Evolutionary conservation across 345 rosid genomes (phyloP), one percentile per base, ranked within the genome.

Genomic region (Acer saccharum): DNA sequence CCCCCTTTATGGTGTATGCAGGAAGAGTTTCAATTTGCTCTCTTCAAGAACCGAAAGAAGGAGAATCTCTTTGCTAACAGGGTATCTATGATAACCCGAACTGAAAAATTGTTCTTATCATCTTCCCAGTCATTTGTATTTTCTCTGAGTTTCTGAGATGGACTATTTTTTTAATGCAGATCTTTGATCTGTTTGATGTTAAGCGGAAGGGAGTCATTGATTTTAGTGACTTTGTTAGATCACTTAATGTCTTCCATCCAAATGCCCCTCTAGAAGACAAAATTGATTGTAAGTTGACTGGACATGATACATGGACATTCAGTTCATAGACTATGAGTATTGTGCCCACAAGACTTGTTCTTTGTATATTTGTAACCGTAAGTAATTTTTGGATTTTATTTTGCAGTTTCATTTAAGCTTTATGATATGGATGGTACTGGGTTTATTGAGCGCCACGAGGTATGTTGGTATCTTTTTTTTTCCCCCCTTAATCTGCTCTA

Each of bases 11-110:
- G 71, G 71, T 81, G 41, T 79, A 16, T 87, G 84, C 91, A 97
- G 99, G 99, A 97, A 77, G 99, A 94, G 87, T 97, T 97, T 86
- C 98, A 89, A 73, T 82, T 94, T 80, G 99, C 99, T 17, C 81
- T 97, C 75, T 94, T 97, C 89, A 97, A 91, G 85, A 97, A 84
- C 80, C 82, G 79, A 79, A 97, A 93, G 93, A 97, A 87, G 80
- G 99, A 97, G 78, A 94, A 90, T 83, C 89, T 97, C 44, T 97
- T 97, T 81, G 99, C 99, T 18, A 93, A 94, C 67, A 85, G 97
- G 92, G 99, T 97, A 88, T 21, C 58, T 74, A 25, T 46, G 62
- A 27, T 32, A 54, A n/a, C 71, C 41, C 39, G 29, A 54, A 58
- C 65, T 14, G 66, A 10, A 39, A 35, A n/a, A 65, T n/a, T 65